phyloP scores from a whole-genome alignment of 2,329 filamentous ascomycete species.

The Colletotrichum filicis region DNA sequence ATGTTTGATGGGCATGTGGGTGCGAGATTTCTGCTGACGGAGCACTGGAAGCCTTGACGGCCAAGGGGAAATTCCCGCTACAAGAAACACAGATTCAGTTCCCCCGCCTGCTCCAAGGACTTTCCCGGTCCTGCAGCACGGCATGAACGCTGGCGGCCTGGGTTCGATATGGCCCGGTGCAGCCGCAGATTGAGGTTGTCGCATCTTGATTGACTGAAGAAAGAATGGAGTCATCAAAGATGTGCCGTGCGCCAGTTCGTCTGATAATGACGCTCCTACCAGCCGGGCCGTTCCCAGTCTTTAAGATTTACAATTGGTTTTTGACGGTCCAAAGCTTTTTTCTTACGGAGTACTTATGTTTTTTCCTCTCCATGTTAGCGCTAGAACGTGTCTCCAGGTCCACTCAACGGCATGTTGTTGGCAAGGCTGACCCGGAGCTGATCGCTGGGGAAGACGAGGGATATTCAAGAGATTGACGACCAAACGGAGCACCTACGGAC shows the following conservation, averaged over 20 bases:
- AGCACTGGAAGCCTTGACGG: not conserved
- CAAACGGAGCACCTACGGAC: not conserved
- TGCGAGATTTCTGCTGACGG: conserved; percentile 3
- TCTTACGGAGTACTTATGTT: not conserved
- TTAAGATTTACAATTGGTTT: conserved; percentile 17
- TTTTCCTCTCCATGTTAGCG: not conserved
- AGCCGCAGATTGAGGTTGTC: conserved; percentile 32
- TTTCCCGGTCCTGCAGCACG: not conserved
- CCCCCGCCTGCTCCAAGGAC: conserved; percentile 16
- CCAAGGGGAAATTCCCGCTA: conserved; percentile 16
- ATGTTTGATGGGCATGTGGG: conserved; percentile 18
- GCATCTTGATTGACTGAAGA: conserved; percentile 28
- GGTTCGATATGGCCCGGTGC: conserved; percentile 3
- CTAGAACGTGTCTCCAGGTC: conserved; percentile 24
- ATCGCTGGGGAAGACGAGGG: conserved; percentile 23
- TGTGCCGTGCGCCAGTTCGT: conserved; percentile 26
- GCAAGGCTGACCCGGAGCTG: conserved; percentile 28
- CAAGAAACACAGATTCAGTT: conserved; percentile 10
- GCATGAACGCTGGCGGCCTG: conserved; percentile 16
- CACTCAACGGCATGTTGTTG: conserved; percentile 15
- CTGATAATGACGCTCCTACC: conserved; percentile 21
- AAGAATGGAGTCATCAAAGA: conserved; percentile 3
- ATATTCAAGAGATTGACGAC: not conserved
- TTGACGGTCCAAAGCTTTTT: conserved; percentile 15
- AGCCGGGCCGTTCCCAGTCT: conserved; percentile 25